A percentile compares a stretch with the other conserved stretches of the same genome.
phyloP scores from a whole-genome alignment of 2,329 filamentous ascomycete genomes.

The Aureobasidium pullulans region DNA sequence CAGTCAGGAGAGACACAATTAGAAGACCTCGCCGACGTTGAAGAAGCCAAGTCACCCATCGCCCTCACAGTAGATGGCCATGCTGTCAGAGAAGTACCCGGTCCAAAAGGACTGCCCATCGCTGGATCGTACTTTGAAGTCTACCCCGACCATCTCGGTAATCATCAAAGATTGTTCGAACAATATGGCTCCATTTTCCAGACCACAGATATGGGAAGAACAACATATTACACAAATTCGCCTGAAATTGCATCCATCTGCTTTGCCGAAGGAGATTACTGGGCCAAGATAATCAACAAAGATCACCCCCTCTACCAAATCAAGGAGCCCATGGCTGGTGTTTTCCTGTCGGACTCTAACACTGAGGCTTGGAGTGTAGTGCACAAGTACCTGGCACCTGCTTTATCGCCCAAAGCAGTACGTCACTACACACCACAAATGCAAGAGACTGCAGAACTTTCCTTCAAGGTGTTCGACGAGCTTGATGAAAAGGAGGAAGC shows the following conservation, averaged over 20 bases:
- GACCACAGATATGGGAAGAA: constrained; percentile 31
- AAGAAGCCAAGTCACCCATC: constrained; percentile 17
- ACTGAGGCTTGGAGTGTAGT: constrained; percentile 44
- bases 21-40: constrained; percentile 15
- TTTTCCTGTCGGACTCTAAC: constrained; percentile 40
- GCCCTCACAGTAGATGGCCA: constrained; percentile 44
- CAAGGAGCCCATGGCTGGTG: constrained; percentile 24
- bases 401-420: constrained; percentile 52
- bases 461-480: constrained; percentile 41
- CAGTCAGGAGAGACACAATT: not conserved
- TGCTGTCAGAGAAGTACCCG: constrained; percentile 35
- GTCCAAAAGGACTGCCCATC: constrained; percentile 30
- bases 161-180: constrained; percentile 34
- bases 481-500: constrained; percentile 41
- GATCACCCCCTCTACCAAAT: constrained; percentile 27
- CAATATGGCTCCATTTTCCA: constrained; percentile 32
- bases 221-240: constrained; percentile 30
- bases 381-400: constrained; percentile 57
- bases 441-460: constrained; percentile 46
- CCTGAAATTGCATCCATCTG: constrained; percentile 27
- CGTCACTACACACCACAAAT: constrained; percentile 54
- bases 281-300: constrained; percentile 35
- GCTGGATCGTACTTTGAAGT: constrained; percentile 31
- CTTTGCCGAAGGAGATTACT: constrained; percentile 30
- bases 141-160: constrained; percentile 35